Evolutionary conservation across 2,329 filamentous ascomycete genomes (phyloP).

Genomic region (Hyphodiscus sp.): DNA sequence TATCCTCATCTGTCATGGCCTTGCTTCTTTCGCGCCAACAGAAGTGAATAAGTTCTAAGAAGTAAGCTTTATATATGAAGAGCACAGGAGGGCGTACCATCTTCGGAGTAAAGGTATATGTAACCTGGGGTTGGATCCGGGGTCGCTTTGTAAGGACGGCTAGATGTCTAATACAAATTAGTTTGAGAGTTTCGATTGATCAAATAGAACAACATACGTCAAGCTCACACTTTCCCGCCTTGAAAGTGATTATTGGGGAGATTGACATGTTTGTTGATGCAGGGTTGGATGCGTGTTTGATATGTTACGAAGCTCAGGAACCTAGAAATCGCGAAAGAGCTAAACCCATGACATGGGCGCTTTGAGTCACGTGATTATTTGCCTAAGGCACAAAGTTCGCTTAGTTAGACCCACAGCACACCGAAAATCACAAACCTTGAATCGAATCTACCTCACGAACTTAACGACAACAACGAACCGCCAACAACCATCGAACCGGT

Average conservation of each 20-base stretch:
- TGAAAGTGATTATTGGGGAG: conserved; percentile 86
- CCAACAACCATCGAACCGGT: conserved; percentile 24
- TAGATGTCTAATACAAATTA: conserved; percentile 38
- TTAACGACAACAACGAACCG: conserved; percentile 21
- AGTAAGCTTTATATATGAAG: background rate
- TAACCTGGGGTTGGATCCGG: conserved; percentile 71
- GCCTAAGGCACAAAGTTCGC: background rate
- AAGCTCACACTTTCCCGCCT: conserved; percentile 82
- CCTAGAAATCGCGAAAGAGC: conserved; percentile 1
- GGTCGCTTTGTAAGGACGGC: conserved; percentile 64
- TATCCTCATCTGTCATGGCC: conserved; percentile 63
- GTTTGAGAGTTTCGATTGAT: conserved; percentile 3
- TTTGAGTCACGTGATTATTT: background rate
- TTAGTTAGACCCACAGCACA: background rate
- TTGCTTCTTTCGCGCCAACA: conserved; percentile 85
- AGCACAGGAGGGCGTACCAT: conserved; percentile 51
- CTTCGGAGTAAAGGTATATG: conserved; percentile 86
- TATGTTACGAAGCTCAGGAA: background rate
- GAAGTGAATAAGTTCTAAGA: conserved; percentile 80
- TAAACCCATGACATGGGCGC: background rate
- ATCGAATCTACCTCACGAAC: background rate
- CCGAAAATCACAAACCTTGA: conserved; percentile 1
- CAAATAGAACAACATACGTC: conserved; percentile 53
- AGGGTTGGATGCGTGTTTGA: background rate
- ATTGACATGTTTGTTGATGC: conserved; percentile 59